Conservation (phyloP, 108 stramenopile genomes). For the Cyclotella sp. region DNA sequence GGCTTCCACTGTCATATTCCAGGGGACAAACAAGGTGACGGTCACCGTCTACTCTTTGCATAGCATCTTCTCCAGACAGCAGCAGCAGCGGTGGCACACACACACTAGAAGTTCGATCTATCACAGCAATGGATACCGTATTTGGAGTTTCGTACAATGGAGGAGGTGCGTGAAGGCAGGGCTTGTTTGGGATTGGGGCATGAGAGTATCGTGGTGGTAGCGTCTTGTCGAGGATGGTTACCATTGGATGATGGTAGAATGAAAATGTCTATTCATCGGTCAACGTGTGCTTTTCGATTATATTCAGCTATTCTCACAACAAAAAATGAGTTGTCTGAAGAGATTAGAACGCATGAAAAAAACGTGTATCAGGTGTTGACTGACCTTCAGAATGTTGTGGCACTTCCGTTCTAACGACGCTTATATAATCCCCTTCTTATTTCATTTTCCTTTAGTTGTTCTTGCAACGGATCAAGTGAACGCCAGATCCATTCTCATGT, state of each 20-base stretch:
- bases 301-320: no score
- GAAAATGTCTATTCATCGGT: no score
- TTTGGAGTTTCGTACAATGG: constrained; percentile 84
- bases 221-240: not conserved
- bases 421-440: not conserved
- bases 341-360: no score
- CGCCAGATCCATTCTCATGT: constrained; percentile 87
- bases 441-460: constrained; percentile 58
- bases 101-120: not conserved
- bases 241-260: no score
- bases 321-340: no score
- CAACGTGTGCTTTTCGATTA: no score
- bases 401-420: not conserved
- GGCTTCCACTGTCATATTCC: not conserved
- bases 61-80: not conserved
- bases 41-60: not conserved
- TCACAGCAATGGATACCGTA: constrained; percentile 80
- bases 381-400: no score
- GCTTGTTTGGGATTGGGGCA: not conserved
- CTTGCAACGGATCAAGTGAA: constrained; percentile 90
- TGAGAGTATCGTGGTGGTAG: not conserved
- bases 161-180: constrained; percentile 64
- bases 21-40: no score
- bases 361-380: no score
- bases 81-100: not conserved